Percentiles rank a stretch among this genome's conserved stretches.
Conservation (phyloP, 2,329 filamentous ascomycete species). For the Hypoxylon sp. region DNA sequence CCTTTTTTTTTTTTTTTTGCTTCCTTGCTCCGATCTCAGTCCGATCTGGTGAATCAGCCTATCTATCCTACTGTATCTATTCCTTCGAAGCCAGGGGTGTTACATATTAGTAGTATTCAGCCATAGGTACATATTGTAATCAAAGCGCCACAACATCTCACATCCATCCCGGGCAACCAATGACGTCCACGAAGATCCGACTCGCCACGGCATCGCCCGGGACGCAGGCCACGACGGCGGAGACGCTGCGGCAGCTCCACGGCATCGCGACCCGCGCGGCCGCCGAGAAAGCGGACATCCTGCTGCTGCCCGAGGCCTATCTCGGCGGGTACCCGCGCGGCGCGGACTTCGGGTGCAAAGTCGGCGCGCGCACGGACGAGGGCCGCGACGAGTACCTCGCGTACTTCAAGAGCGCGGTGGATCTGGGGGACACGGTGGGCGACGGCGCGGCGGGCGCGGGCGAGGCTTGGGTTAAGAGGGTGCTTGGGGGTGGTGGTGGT, state of each 20-base stretch:
- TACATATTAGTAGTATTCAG: no score
- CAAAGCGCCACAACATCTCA: no score
- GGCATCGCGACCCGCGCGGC: slow-evolving; percentile 71
- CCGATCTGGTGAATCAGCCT: no score
- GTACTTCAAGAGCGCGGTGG: slow-evolving; percentile 82
- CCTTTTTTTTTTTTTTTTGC: no score
- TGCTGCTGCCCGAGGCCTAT: slow-evolving; percentile 92
- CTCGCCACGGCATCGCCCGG: slow-evolving; percentile 65
- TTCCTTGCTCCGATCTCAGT: no score
- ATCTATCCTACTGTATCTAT: no score
- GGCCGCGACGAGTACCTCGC: slow-evolving; percentile 84
- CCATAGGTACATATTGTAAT: no score
- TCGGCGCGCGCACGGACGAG: slow-evolving; percentile 73
- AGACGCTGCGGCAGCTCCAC: slow-evolving; percentile 74
- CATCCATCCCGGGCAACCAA: slow-evolving; percentile 1
- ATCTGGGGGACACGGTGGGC: slow-evolving; percentile 80
- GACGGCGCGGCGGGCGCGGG: slow-evolving; percentile 72
- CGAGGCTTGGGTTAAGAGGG: slow-evolving; percentile 72
- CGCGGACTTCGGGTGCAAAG: slow-evolving; percentile 75
- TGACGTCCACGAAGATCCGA: slow-evolving; percentile 51
- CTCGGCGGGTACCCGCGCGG: slow-evolving; percentile 91
- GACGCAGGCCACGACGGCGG: slow-evolving; percentile 57
- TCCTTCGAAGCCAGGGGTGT: no score
- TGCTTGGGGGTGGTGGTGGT: slow-evolving; percentile 60
- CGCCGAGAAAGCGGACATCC: slow-evolving; percentile 64